phyloP scores from a whole-genome alignment of 495 filamentous ascomycete genomes.

The Cairneyella variabilis region DNA sequence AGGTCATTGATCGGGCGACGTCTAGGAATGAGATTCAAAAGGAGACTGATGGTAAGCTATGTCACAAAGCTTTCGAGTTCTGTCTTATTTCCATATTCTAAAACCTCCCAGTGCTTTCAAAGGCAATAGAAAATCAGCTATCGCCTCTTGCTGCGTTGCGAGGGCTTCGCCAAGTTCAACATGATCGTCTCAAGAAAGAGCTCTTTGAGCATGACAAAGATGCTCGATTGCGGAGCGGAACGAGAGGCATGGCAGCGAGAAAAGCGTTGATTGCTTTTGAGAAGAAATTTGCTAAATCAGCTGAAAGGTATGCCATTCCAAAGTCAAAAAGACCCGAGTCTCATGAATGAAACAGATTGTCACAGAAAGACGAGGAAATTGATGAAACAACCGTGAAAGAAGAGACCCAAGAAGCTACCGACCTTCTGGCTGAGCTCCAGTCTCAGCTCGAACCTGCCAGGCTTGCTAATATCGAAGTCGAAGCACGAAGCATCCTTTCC shows the following conservation, averaged over 20 bases:
- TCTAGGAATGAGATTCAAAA: slow-evolving; percentile 51
- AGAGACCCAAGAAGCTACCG: slow-evolving; percentile 60
- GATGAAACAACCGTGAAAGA: slow-evolving; percentile 46
- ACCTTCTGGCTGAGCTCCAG: slow-evolving; percentile 60
- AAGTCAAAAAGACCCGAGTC: no score
- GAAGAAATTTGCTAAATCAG: slow-evolving; percentile 52
- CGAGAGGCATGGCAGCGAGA: slow-evolving; percentile 65
- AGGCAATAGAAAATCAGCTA: slow-evolving; percentile 43
- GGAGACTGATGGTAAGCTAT: slow-evolving; percentile 51
- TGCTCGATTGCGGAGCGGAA: slow-evolving; percentile 67
- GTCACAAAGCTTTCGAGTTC: not conserved
- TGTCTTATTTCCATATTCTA: not conserved
- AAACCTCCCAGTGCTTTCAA: slow-evolving; percentile 38
- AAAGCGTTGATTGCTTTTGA: slow-evolving; percentile 66
- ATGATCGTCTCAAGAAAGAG: slow-evolving; percentile 54
- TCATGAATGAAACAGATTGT: slow-evolving; percentile 41
- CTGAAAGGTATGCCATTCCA: slow-evolving; percentile 44
- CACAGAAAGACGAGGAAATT: slow-evolving; percentile 51
- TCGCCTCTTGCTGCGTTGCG: slow-evolving; percentile 49
- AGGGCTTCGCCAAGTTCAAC: slow-evolving; percentile 54
- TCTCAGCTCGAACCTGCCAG: slow-evolving; percentile 50
- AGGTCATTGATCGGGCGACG: slow-evolving; percentile 64
- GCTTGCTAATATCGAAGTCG: slow-evolving; percentile 49
- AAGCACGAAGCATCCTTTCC: slow-evolving; percentile 58
- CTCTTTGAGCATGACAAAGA: slow-evolving; percentile 67